A percentile compares a stretch with the other conserved stretches of the same genome.
Conservation (phyloP, 106 monocot species). For the Vanilla planifolia region DNA sequence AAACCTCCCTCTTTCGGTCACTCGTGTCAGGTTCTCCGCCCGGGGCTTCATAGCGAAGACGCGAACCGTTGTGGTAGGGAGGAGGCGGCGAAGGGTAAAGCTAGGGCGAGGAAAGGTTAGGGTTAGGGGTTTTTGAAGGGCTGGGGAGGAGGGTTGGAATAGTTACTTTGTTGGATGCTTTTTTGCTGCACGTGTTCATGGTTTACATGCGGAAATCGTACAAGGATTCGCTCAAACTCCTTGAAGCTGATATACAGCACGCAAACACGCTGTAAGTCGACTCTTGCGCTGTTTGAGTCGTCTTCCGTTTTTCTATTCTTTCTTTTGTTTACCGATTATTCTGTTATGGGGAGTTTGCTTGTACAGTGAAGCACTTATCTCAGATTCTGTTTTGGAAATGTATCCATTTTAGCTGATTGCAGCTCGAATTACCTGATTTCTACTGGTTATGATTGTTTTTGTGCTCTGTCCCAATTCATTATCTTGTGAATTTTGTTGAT, state of each 20-base stretch:
- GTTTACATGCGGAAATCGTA: constrained; percentile 85
- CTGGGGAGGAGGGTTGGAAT: constrained; percentile 4
- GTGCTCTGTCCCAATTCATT: neutral
- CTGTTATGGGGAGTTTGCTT: neutral
- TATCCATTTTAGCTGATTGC: neutral
- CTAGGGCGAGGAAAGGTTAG: neutral
- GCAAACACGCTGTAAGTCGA: constrained; percentile 87
- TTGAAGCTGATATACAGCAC: constrained; percentile 98
- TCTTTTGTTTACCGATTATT: neutral
- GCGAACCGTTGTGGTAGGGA: neutral
- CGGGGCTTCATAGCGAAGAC: neutral
- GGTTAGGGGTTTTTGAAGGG: constrained; percentile 11
- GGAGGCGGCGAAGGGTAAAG: neutral
- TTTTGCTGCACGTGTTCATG: constrained; percentile 3
- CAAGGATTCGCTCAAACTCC: constrained; percentile 92
- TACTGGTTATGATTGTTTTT: neutral
- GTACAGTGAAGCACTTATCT: too few species aligned
- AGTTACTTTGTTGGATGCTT: constrained; percentile 23
- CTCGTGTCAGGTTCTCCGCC: constrained; percentile 2
- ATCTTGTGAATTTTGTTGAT: neutral
- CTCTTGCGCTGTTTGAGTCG: neutral
- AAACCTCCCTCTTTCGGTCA: too few species aligned
- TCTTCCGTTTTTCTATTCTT: neutral
- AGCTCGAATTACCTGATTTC: neutral
- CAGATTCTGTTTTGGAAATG: neutral